Evolutionary conservation across 176 grass and related monocot genomes (phyloP), one percentile per base, ranked within the genome.

Genomic region (Tuctoria greenei): DNA sequence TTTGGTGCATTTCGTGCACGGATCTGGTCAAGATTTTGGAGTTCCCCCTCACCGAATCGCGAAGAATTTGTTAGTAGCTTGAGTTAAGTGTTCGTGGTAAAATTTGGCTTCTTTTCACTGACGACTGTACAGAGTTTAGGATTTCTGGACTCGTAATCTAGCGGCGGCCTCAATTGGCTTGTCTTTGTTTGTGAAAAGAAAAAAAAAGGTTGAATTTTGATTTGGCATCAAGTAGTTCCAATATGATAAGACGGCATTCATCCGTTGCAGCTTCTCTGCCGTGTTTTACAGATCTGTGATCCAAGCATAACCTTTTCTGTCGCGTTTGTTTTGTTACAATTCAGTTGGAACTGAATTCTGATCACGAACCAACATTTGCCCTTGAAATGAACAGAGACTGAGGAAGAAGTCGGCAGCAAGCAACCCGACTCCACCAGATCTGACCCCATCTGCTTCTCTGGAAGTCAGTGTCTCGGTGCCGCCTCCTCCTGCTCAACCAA

Each of bases 331-430:
- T 56, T 57, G 3, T 43, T 46, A 41, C 40, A 59, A 58, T 79
- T 26, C 21, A 79, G 38, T 78, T 64, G 65, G 66, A 82, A 36
- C 44, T 75, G 71, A 72, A 40, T 40, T 40, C 39, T 40, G 39
- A 40, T 40, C 4, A 40, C 39, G 8, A 40, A 7, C 39, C 8
- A 7, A 40, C 39, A 1, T 40, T 62, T 66, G n/a, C 34, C 40
- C 47, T 72, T 85, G 10, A 11, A 76, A 77, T 82, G 76, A 39
- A 61, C 81, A 98, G 95, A 94, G 74, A 76, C 80, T 65, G 41
- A 90, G 90, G 85, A 92, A 84, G 79, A 94, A 88, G 79, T 80
- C 65, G 11, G 86, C 78, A 51, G 74, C 75, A n/a, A 86, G 79
- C 38, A 63, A 71, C 54, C 66, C 77, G 9, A 54, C 38, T 26